These are phyloP conservation scores for Phytophthora sp. DNA, from an alignment of 352 stramenopile species.

Conservation along the genomic window DNA sequence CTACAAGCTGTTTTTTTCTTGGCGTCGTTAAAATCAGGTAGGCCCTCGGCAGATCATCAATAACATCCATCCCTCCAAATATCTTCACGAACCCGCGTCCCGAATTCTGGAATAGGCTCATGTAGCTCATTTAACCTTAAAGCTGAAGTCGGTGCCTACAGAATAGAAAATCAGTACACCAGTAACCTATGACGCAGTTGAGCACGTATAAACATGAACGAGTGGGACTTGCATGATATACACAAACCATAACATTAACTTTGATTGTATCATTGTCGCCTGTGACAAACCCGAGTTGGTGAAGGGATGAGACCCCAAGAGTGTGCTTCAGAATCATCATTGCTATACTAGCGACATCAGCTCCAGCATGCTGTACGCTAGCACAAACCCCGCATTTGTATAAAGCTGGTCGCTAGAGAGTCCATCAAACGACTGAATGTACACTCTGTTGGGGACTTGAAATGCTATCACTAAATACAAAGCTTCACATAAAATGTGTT, in stretches of 20 bases:
- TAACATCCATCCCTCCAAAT: too few species aligned
- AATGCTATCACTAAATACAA: constrained; percentile 6
- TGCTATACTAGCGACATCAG: constrained; percentile 10
- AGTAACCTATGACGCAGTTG: too few species aligned
- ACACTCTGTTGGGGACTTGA: background rate
- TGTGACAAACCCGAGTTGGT: constrained; percentile 35
- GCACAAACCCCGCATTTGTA: background rate
- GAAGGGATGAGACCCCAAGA: constrained; percentile 17
- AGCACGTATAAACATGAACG: constrained; percentile 12
- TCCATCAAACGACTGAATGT: background rate
- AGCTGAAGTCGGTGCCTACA: constrained; percentile 21
- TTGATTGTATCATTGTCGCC: constrained; percentile 26
- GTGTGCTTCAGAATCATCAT: constrained; percentile 13
- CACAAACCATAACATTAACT: constrained; percentile 27
- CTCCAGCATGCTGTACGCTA: constrained; percentile 16
- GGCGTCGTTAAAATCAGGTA: too few species aligned
- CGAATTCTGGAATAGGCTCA: too few species aligned
- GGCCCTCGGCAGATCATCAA: too few species aligned
- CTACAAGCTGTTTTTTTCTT: too few species aligned
- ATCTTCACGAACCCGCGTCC: too few species aligned
- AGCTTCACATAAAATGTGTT: background rate
- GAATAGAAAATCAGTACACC: background rate
- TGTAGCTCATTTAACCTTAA: constrained; percentile 16
- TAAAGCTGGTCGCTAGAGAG: background rate
- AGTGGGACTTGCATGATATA: constrained; percentile 20